Percentiles rank a stretch among this genome's conserved stretches.
Conservation (phyloP, 1,284 basidiomycete genomes). For the Puccinia horiana region DNA sequence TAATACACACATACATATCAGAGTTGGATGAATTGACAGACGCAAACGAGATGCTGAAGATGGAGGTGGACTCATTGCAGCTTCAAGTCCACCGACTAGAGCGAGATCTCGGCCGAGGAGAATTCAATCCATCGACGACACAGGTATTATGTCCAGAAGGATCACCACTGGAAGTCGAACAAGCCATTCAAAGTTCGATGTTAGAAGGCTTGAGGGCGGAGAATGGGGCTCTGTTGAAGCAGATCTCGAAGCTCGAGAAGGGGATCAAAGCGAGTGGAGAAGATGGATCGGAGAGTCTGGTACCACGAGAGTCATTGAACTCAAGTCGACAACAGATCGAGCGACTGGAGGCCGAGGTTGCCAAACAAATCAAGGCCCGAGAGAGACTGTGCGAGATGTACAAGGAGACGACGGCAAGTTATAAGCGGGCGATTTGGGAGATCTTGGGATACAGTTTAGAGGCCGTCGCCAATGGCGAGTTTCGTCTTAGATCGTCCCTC, state of each 20-base stretch:
- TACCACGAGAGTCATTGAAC: slow-evolving; percentile 36
- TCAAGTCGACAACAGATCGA: slow-evolving; percentile 15
- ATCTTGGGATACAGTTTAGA: slow-evolving; percentile 48
- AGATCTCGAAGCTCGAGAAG: slow-evolving; percentile 37
- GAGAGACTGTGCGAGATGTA: slow-evolving; percentile 36
- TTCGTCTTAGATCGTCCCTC: slow-evolving; percentile 27
- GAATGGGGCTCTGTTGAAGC: slow-evolving; percentile 32
- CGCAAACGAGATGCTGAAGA: slow-evolving; percentile 42
- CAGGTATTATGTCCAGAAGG: slow-evolving; percentile 37
- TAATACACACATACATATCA: not conserved
- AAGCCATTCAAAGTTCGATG: slow-evolving; percentile 30
- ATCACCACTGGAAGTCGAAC: slow-evolving; percentile 25
- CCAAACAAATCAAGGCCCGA: slow-evolving; percentile 15
- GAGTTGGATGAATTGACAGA: slow-evolving; percentile 44
- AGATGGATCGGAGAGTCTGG: not conserved
- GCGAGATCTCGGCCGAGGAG: slow-evolving; percentile 46
- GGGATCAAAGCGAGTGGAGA: slow-evolving; percentile 8
- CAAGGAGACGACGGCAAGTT: slow-evolving; percentile 20
- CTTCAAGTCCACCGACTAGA: slow-evolving; percentile 45
- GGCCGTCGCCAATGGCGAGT: slow-evolving; percentile 40
- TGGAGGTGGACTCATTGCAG: slow-evolving; percentile 44
- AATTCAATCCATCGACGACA: slow-evolving; percentile 30
- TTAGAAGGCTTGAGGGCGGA: slow-evolving; percentile 28
- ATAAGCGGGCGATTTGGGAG: slow-evolving; percentile 40
- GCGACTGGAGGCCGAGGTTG: slow-evolving; percentile 21